Conservation (phyloP, 164 flowering plant genomes). For the Sedum album region DNA sequence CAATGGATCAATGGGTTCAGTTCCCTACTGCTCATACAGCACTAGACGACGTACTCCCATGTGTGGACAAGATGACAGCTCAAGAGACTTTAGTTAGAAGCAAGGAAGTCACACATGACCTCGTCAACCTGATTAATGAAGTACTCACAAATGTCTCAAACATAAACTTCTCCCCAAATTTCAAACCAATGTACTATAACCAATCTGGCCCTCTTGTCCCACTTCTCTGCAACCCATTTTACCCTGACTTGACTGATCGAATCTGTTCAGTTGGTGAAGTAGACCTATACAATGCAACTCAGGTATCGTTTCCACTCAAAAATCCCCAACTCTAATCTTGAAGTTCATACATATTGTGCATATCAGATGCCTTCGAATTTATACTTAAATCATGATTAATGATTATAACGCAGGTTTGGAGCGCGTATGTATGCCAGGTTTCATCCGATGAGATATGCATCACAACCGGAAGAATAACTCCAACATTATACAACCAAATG, state of each 20-base stretch:
- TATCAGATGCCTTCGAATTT: too few relatives aligned
- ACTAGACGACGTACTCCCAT: conserved; percentile 27
- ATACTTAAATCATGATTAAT: too few relatives aligned
- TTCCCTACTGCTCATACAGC: conserved; percentile 30
- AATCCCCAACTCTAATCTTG: neutral
- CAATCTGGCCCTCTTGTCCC: conserved; percentile 53
- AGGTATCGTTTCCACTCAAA: conserved; percentile 22
- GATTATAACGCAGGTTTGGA: conserved; percentile 45
- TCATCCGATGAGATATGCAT: conserved; percentile 18
- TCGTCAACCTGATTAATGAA: conserved; percentile 14
- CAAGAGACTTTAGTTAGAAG: conserved; percentile 14
- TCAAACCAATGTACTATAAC: conserved; percentile 19
- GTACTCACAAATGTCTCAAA: conserved; percentile 21
- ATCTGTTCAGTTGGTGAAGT: conserved; percentile 30
- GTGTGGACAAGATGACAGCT: conserved; percentile 26
- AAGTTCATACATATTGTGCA: too few relatives aligned
- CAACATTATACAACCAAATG: conserved; percentile 14
- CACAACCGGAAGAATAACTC: conserved; percentile 27
- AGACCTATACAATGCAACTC: conserved; percentile 26
- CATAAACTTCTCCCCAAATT: conserved; percentile 11
- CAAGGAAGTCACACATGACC: conserved; percentile 15
- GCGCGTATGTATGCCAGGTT: conserved; percentile 21
- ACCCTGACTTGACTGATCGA: conserved; percentile 23
- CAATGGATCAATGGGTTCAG: conserved; percentile 35
- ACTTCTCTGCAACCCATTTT: conserved; percentile 38